A percentile compares a stretch with the other conserved stretches of the same genome.
These are phyloP conservation scores for Poa pratensis DNA, from an alignment of 176 grass and related monocot genomes.

Conservation along the genomic window DNA sequence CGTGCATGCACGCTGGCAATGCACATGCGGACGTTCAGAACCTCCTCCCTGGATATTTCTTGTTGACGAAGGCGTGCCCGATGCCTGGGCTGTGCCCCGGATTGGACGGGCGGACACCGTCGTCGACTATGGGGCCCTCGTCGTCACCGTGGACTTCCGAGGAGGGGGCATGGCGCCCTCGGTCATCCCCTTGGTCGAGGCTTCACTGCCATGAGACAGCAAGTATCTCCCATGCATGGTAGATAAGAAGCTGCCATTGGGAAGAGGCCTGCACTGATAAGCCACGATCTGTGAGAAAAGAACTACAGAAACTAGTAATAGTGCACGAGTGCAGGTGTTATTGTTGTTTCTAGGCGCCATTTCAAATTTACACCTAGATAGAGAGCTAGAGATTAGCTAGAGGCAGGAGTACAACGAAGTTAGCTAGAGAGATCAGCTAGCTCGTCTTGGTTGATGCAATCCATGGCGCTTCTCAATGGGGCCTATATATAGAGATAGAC, in stretches of 20 bases:
- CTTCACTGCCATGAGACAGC: constrained; percentile 20
- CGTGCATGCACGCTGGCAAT: background rate
- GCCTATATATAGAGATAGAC: constrained; percentile 17
- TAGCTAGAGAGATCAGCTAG: constrained; percentile 8
- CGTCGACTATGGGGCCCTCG: background rate
- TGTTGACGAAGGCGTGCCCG: constrained; percentile 44
- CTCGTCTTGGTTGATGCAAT: background rate
- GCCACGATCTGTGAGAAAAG: background rate
- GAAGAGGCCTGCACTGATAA: constrained; percentile 34
- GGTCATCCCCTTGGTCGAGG: constrained; percentile 7
- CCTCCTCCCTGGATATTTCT: constrained; percentile 18
- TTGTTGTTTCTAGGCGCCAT: constrained; percentile 37
- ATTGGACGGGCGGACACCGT: constrained; percentile 20
- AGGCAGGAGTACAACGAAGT: background rate
- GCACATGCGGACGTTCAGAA: background rate
- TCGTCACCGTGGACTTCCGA: constrained; percentile 3
- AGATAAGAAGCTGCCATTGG: background rate
- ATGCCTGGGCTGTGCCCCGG: constrained; percentile 34
- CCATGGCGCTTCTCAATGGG: background rate
- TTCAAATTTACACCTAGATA: background rate
- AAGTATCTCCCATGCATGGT: constrained; percentile 23
- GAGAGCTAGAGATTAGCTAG: constrained; percentile 6
- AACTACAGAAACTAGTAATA: constrained; percentile 33
- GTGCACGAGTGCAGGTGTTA: background rate
- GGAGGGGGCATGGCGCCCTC: background rate